Percentiles rank a stretch among this genome's conserved stretches.
Conservation (phyloP, 1,284 basidiomycete species). For the Ustilago shanxiensis region DNA sequence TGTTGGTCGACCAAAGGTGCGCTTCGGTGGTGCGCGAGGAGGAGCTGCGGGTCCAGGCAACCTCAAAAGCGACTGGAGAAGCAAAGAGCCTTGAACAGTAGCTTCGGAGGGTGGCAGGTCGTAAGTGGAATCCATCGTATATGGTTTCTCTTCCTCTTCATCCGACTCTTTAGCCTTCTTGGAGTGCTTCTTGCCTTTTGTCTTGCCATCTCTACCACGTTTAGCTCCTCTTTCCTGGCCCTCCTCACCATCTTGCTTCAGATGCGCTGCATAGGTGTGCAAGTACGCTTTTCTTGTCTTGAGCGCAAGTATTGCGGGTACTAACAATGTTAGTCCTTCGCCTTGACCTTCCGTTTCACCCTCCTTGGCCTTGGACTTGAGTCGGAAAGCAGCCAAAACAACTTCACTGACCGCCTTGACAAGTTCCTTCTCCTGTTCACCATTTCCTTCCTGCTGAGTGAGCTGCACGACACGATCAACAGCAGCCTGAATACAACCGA, state of each 20-base stretch:
- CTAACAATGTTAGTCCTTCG: conserved; percentile 31
- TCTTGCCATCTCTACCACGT: conserved; percentile 27
- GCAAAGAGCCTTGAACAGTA: conserved; percentile 61
- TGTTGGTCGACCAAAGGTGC: conserved; percentile 24
- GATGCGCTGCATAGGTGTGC: conserved; percentile 28
- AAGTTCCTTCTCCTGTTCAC: conserved; percentile 20
- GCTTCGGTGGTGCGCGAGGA: conserved; percentile 30
- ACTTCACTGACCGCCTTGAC: conserved; percentile 27
- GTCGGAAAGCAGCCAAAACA: conserved; percentile 29
- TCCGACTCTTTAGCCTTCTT: conserved; percentile 13
- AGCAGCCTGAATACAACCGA: conserved; percentile 33
- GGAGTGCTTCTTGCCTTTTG: conserved; percentile 19
- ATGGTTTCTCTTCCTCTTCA: conserved; percentile 20
- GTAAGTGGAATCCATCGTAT: conserved; percentile 34
- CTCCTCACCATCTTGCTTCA: conserved; percentile 18
- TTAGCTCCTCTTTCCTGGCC: conserved; percentile 20
- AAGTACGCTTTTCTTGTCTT: conserved; percentile 51
- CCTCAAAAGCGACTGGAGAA: conserved; percentile 58
- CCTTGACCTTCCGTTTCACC: conserved; percentile 8
- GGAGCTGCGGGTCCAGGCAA: conserved; percentile 47
- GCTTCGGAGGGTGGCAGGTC: conserved; percentile 17
- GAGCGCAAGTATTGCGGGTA: conserved; percentile 42
- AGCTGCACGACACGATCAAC: conserved; percentile 31
- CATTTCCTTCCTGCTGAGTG: neutral
- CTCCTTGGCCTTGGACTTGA: conserved; percentile 14